Evolutionary conservation across 371 early-diverging fungal species (phyloP).

Genomic region (Mucor mucedo): DNA sequence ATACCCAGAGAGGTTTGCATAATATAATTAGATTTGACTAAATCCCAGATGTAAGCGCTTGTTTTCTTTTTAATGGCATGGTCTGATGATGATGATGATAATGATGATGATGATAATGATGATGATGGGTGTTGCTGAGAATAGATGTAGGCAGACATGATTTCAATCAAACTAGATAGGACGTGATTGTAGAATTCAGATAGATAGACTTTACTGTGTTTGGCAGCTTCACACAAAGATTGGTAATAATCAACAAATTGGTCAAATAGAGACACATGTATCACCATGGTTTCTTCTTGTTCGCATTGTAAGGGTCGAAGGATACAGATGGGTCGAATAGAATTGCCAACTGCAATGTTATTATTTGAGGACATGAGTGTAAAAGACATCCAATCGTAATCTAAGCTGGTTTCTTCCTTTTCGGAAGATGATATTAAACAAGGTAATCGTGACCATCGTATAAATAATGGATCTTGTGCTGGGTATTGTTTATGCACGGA

Average conservation of each 20-base stretch:
- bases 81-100: background rate
- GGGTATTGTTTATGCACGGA: conserved; percentile 3
- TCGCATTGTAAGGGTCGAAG: conserved; percentile 14
- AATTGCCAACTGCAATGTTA: background rate
- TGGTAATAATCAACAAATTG: conserved; percentile 17
- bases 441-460: conserved; percentile 32
- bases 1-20: conserved; percentile 9
- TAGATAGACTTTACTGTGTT: conserved; percentile 15
- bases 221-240: background rate
- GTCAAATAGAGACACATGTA: conserved; percentile 14
- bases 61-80: background rate
- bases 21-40: conserved; percentile 11
- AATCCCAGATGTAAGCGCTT: conserved; percentile 2
- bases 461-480: conserved; percentile 13
- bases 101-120: background rate
- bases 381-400: conserved; percentile 32
- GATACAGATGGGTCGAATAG: conserved; percentile 17
- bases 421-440: background rate
- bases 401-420: conserved; percentile 9
- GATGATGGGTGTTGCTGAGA: background rate
- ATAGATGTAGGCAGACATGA: background rate
- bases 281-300: conserved; percentile 7
- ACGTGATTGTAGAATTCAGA: conserved; percentile 19
- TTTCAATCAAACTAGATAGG: conserved; percentile 4
- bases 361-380: conserved; percentile 6